Conservation (phyloP, 805 yeast genomes). For the Lipomyces starkeyi region DNA sequence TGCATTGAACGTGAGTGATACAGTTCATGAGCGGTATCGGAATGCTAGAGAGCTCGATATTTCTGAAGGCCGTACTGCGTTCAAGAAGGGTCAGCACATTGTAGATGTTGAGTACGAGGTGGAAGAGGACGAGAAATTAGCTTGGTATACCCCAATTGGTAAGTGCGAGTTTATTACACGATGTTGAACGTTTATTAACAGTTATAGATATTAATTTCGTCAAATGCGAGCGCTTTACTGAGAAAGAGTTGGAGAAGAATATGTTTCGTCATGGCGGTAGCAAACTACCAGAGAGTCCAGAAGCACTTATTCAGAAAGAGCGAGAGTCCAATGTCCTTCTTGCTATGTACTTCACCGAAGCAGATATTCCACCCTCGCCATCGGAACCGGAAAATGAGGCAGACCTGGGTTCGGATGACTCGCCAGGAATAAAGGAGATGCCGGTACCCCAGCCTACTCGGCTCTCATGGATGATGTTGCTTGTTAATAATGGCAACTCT, state of each 20-base stretch:
- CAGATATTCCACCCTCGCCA: slow-evolving; percentile 39
- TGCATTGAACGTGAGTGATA: slow-evolving; percentile 16
- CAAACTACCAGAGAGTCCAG: slow-evolving; percentile 41
- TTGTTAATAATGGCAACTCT: neutral
- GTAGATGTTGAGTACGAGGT: slow-evolving; percentile 38
- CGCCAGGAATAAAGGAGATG: slow-evolving; percentile 9
- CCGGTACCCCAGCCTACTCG: slow-evolving; percentile 23
- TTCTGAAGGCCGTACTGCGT: slow-evolving; percentile 34
- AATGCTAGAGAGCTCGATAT: slow-evolving; percentile 38
- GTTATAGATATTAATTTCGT: slow-evolving; percentile 23
- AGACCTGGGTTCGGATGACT: slow-evolving; percentile 14
- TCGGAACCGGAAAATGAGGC: slow-evolving; percentile 40
- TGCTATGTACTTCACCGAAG: slow-evolving; percentile 34
- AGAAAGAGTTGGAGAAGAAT: slow-evolving; percentile 38
- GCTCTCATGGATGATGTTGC: slow-evolving; percentile 17
- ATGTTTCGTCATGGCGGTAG: slow-evolving; percentile 45
- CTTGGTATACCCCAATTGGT: slow-evolving; percentile 40
- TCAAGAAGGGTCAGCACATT: slow-evolving; percentile 17
- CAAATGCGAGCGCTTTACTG: slow-evolving; percentile 31
- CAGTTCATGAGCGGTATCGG: slow-evolving; percentile 22
- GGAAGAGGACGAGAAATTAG: slow-evolving; percentile 31
- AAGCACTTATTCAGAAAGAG: slow-evolving; percentile 39
- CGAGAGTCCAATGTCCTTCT: slow-evolving; percentile 41
- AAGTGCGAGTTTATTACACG: slow-evolving; percentile 5
- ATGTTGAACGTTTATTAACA: neutral